Percentiles rank a stretch among this genome's conserved stretches.
Evolutionary conservation across 2,329 filamentous ascomycete genomes (phyloP).

Genomic region (Aspergillus sergii): DNA sequence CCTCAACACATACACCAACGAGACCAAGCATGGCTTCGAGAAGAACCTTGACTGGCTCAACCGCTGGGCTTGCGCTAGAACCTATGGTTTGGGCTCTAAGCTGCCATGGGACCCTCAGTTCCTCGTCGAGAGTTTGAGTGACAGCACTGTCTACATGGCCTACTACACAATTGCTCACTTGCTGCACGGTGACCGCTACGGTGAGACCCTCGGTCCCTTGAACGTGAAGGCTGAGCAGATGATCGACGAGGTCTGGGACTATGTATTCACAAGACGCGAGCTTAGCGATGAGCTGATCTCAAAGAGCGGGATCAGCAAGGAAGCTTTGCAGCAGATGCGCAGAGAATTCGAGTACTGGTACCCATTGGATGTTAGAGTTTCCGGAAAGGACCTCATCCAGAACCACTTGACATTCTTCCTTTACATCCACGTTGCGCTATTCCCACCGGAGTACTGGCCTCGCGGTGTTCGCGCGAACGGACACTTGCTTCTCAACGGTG

Average conservation of each 20-base stretch:
- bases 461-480: constrained; percentile 84
- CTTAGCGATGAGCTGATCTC: constrained; percentile 65
- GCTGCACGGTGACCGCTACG: constrained; percentile 85
- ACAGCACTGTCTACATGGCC: constrained; percentile 82
- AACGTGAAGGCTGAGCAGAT: constrained; percentile 81
- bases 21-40: constrained; percentile 79
- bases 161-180: constrained; percentile 64
- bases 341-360: constrained; percentile 98
- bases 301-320: constrained; percentile 71
- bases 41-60: constrained; percentile 89
- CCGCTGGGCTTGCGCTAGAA: constrained; percentile 92
- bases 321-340: constrained; percentile 76
- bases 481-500: constrained; percentile 89
- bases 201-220: constrained; percentile 68
- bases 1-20: constrained; percentile 77
- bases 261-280: constrained; percentile 80
- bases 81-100: constrained; percentile 89
- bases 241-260: constrained; percentile 95
- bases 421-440: constrained; percentile 90
- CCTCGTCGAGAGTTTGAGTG: constrained; percentile 87
- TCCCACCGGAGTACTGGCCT: constrained; percentile 87
- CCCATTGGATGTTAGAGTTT: constrained; percentile 83
- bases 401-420: constrained; percentile 97
- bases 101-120: constrained; percentile 91
- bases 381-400: constrained; percentile 89